phyloP scores from a whole-genome alignment of 495 filamentous ascomycete genomes.

The Talaromyces trachyspermus region DNA sequence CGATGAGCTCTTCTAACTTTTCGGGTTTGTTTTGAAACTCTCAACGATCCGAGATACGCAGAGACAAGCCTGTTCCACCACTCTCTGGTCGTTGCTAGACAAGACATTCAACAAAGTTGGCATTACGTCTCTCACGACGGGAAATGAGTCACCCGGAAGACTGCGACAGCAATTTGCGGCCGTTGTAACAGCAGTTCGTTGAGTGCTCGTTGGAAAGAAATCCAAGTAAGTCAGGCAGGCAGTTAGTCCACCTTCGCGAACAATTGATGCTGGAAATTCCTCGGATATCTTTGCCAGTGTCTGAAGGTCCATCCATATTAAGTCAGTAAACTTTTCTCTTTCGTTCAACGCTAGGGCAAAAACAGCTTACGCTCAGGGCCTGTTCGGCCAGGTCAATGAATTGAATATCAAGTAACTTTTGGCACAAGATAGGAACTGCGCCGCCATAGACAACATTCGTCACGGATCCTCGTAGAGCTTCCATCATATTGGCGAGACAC shows the following conservation, averaged over 20 bases:
- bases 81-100: constrained; percentile 85
- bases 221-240: constrained; percentile 92
- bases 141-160: constrained; percentile 86
- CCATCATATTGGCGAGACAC: constrained; percentile 96
- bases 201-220: constrained; percentile 96
- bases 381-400: constrained; percentile 98
- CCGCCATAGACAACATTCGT: constrained; percentile 94
- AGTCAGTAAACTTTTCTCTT: constrained; percentile 8
- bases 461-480: constrained; percentile 85
- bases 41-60: constrained; percentile 97
- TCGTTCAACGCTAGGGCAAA: background rate
- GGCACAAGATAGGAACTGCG: constrained; percentile 87
- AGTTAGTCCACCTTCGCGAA: constrained; percentile 89
- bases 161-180: constrained; percentile 98
- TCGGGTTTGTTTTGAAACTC: constrained; percentile 83
- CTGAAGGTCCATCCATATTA: too few relatives aligned
- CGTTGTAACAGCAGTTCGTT: constrained; percentile 91
- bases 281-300: constrained; percentile 96
- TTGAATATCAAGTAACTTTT: constrained; percentile 87
- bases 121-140: constrained; percentile 88
- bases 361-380: constrained; percentile 66
- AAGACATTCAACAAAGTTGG: constrained; percentile 85
- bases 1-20: constrained; percentile 88
- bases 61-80: constrained; percentile 92
- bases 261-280: constrained; percentile 92